Base-by-base conservation (phyloP, 306 rosid genomes). In the Corylus avellana region DNA sequence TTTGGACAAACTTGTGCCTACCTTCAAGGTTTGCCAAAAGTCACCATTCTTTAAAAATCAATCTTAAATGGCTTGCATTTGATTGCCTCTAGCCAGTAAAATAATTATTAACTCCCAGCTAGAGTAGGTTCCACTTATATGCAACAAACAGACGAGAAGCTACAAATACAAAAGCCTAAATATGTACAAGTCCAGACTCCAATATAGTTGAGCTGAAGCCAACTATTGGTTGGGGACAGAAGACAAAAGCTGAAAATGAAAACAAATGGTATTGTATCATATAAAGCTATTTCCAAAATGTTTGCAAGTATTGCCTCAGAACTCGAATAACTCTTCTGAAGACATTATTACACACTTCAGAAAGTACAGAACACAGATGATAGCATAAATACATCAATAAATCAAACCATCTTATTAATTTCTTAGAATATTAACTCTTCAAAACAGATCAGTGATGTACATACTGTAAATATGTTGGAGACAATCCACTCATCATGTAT, bases 401-500 rank as follows among this genome's bases (percentile, higher is more conserved):
- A 20, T 64, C 5, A 25, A 1, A 44, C 49, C 67, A 20, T 18
- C 18, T 12, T n/a, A 57, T 74, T 46, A 44, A 17, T 58, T 48
- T 29, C 47, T 46, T 70, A 29, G 37, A 61, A 75, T 46, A n/a
- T 25, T 39, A 16, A 11, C 22, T 69, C 66, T 4, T 18, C 27
- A 49, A 76, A 64, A 50, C 12, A 70, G 29, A 32, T 16, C 18
- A 25, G 9, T 68, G 13, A 48, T 48, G 64, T 50, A 53, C 8
- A 46, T 59, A 13, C 10, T 44, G 14, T 54, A 48, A 59, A 37
- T 59, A 58, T 11, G 67, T 35, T 13, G 74, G 39, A 14, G 48
- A n/a, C 17, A 50, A 73, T 68, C 73, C 77, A 56, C 20, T 50
- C 58, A 32, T 74, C 59, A 74, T n/a, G 25, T 50, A 72, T 49